Evolutionary conservation across 202 grass and related monocot genomes (phyloP).

Genomic region (Carex sylvatica): DNA sequence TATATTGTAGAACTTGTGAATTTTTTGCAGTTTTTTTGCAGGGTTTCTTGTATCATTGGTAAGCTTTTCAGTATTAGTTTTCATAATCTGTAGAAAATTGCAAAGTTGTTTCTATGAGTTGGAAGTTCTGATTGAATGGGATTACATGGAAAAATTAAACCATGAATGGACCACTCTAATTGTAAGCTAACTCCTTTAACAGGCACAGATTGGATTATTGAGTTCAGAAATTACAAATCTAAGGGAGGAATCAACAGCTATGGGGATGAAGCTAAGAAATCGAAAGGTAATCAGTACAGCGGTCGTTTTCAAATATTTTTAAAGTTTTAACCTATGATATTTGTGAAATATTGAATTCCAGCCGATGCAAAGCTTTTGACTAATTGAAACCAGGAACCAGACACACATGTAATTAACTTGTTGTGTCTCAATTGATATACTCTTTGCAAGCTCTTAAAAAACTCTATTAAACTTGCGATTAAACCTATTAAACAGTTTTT

Average conservation of each 20-base stretch:
- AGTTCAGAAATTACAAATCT: slow-evolving; percentile 67
- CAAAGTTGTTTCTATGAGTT: background rate
- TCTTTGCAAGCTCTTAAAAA: background rate
- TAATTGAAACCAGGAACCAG: background rate
- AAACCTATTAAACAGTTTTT: background rate
- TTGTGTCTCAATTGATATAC: background rate
- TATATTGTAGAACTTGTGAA: background rate
- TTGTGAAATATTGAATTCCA: background rate
- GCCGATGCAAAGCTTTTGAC: background rate
- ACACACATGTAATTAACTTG: background rate
- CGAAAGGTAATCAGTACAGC: slow-evolving; percentile 44
- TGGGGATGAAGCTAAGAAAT: slow-evolving; percentile 58
- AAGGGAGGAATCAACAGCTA: slow-evolving; percentile 55
- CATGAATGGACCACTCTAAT: background rate
- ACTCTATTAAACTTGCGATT: background rate
- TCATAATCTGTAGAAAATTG: background rate
- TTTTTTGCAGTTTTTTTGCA: background rate
- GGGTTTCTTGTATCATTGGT: background rate
- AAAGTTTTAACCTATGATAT: background rate
- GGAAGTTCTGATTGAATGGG: background rate
- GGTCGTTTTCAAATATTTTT: background rate
- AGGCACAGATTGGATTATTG: slow-evolving; percentile 61
- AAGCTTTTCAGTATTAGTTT: background rate
- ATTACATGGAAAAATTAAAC: background rate
- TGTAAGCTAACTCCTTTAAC: slow-evolving; percentile 20